Evolutionary conservation across 2,329 filamentous ascomycete species (phyloP), one percentile per base, ranked within the genome.

Genomic region (Colletotrichum sidae): DNA sequence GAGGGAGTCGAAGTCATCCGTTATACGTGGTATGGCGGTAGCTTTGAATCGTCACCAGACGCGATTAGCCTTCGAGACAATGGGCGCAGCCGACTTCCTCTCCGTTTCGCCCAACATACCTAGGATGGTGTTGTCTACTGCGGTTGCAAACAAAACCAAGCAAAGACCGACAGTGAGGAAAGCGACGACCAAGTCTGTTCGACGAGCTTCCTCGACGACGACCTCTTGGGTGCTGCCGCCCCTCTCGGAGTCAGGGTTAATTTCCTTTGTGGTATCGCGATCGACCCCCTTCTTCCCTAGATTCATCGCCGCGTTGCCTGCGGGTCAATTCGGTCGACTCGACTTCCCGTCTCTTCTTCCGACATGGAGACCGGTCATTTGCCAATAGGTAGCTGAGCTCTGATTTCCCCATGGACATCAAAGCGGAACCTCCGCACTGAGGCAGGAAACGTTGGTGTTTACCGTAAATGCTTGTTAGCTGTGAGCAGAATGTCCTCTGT

Each of bases 31-130:
- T 10, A 67, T 58, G 38, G 63, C 68, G 13, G 67, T 69, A 82
- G 78, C 45, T 51, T 15, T 13, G 15, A 25, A 25, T 51, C 47
- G 13, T 4, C 50, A 37, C 39, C 13, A 53, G 35, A 41, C 1
- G 12, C 25, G 37, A 37, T 25, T 25, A 9, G 25, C 60, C 83
- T 83, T 65, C 83, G 76, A 58, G 4, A 12, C 7, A 11, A 44
- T 15, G 15, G 9, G 11, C 12, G 12, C 3, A 47, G 34, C 46
- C n/a, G 44, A 37, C 13, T 34, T 38, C n/a, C 38, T 41, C 15
- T 46, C 8, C 4, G 35, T 41, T 42, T 53, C 35, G 34, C n/a
- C 49, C 17, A 10, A 44, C 46, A 42, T 42, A 58, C 17, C 38
- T 11, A 58, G 45, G 38, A 51, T 44, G 4, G n/a, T 58, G 38